A percentile compares a stretch with the other conserved stretches of the same genome.
Conservation (phyloP, 371 early-diverging fungal species). For the Mortierella sp. region DNA sequence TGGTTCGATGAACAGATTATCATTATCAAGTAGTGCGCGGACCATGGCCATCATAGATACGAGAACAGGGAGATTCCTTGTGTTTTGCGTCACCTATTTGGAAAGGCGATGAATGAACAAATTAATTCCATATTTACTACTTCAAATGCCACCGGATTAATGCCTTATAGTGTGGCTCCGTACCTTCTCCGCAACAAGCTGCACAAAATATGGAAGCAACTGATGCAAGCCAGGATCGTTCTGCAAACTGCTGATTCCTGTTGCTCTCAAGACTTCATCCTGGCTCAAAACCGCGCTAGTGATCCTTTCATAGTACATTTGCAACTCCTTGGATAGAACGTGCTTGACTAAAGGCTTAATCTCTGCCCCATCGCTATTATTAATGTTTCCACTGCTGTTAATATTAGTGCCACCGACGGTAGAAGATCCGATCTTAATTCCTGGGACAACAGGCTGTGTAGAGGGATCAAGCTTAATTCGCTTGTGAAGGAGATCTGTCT, state of each 20-base stretch:
- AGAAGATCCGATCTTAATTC: constrained; percentile 35
- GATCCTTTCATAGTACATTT: constrained; percentile 97
- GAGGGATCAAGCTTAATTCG: constrained; percentile 62
- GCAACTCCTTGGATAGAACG: constrained; percentile 95
- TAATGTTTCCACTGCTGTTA: constrained; percentile 1
- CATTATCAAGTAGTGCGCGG: constrained; percentile 89
- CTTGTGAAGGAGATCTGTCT: constrained; percentile 66
- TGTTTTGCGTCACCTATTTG: constrained; percentile 78
- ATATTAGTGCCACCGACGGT: constrained; percentile 6
- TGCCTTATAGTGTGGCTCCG: not conserved
- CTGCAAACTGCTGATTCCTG: constrained; percentile 90
- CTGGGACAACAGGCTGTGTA: constrained; percentile 46
- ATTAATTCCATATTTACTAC: not conserved
- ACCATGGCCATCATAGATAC: constrained; percentile 88
- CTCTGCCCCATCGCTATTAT: constrained; percentile 68
- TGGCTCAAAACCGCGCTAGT: constrained; percentile 87
- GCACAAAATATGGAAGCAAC: constrained; percentile 98
- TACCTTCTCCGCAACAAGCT: constrained; percentile 93
- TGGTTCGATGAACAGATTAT: constrained; percentile 96
- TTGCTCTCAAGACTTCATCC: constrained; percentile 74
- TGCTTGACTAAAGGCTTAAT: constrained; percentile 91
- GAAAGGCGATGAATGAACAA: not conserved
- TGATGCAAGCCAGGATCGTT: constrained; percentile 98
- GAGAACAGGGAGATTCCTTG: constrained; percentile 76
- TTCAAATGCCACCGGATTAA: too few relatives aligned